Evolutionary conservation across 129 eudicot genomes (phyloP), one percentile per base, ranked within the genome.

Genomic region (Flaveria trinervia): DNA sequence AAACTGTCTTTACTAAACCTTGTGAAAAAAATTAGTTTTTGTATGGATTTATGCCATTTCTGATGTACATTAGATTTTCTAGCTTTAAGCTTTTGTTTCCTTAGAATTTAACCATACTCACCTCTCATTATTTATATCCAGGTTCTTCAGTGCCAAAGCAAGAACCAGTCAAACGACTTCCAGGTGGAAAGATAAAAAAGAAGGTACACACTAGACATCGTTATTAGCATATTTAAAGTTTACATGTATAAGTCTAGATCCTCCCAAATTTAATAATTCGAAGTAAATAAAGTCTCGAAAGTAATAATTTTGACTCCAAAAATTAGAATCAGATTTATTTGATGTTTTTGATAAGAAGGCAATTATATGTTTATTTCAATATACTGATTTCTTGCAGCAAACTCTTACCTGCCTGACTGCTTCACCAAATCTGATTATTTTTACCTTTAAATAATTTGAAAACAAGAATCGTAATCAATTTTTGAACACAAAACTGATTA

Each of bases 111-210:
- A n/a, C 30, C 75, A 57, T 77, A 51, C 45, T 69, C 20, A 45
- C 43, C 39, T 68, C 55, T 41, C 30, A 13, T 10, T 30, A 18
- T 17, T 57, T 6, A 18, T 64, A 28, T 51, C n/a, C 43, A 54
- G 76, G 50, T 52, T 72, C 65, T 72, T 72, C 65, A 20, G 50
- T 28, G 17, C 12, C 65, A 71, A 87, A 93, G 83, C 92, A 81
- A 65, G 96, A 88, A 78, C 95, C 89, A 85, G 96, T 87, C 33
- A 90, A 93, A 76, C 92, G 97, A 23, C 98, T 93, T 77, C 98
- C 98, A 30, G 98, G 98, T 70, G 98, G 98, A 64, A 93, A 90
- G 86, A 80, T 88, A 33, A 90, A 93, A 80, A 93, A 90, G 92
- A 93, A 93, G 89, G 98, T 90, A 85, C 75, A 86, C 41, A 14